Evolutionary conservation across 306 rosid species (phyloP).

Genomic region (Coriaria nepalensis): DNA sequence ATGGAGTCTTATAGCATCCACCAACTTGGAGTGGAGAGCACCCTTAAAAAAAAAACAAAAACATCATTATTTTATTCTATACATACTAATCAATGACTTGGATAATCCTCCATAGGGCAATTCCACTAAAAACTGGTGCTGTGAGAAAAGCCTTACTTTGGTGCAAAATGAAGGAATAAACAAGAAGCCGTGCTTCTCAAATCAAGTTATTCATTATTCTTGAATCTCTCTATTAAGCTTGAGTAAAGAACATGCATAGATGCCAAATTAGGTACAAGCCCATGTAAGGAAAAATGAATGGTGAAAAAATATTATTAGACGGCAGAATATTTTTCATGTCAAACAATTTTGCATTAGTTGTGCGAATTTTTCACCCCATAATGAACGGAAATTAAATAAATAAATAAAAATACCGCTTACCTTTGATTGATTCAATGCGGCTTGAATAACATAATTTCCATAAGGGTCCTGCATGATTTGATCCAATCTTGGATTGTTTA

Average conservation of each 20-base stretch:
- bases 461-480: conserved; percentile 47
- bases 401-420: conserved; percentile 15
- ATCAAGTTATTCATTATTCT: too few species aligned
- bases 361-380: too few species aligned
- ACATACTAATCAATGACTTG: background rate
- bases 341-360: background rate
- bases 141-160: too few species aligned
- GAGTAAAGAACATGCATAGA: too few species aligned
- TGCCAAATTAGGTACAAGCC: too few species aligned
- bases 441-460: conserved; percentile 43
- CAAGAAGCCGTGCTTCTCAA: too few species aligned
- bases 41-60: conserved; percentile 22
- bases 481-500: conserved; percentile 22
- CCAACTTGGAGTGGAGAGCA: conserved; percentile 19
- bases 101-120: background rate
- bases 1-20: conserved; percentile 33
- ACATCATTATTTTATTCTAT: background rate
- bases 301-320: too few species aligned
- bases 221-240: too few species aligned
- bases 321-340: background rate
- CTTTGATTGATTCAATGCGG: conserved; percentile 28
- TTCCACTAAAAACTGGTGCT: conserved; percentile 3
- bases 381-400: background rate
- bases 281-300: too few species aligned
- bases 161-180: too few species aligned